A percentile compares a stretch with the other conserved stretches of the same genome.
Evolutionary conservation across 2,329 filamentous ascomycete genomes (phyloP).

Genomic region (Fusarium marasasianum): DNA sequence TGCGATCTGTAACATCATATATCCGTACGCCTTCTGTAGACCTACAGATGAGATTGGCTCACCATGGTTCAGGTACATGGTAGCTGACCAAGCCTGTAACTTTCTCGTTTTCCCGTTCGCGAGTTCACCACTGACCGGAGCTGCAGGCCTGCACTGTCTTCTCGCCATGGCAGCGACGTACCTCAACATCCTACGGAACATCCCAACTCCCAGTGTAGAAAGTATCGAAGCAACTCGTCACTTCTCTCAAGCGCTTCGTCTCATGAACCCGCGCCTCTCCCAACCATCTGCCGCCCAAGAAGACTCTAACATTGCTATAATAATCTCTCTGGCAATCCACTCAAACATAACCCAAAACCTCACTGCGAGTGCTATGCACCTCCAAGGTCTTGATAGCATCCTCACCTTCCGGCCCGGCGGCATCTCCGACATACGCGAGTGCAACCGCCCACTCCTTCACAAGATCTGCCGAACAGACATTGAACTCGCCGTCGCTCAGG

Average conservation of each 20-base stretch:
- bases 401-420: neutral
- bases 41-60: slow-evolving; percentile 3
- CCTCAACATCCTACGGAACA: slow-evolving; percentile 22
- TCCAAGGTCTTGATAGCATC: slow-evolving; percentile 18
- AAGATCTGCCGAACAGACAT: slow-evolving; percentile 33
- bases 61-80: slow-evolving; percentile 35
- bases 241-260: slow-evolving; percentile 31
- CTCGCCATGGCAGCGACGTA: slow-evolving; percentile 35
- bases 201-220: slow-evolving; percentile 18
- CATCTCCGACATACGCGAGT: slow-evolving; percentile 1
- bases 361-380: slow-evolving; percentile 12
- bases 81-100: slow-evolving; percentile 31
- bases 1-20: slow-evolving; percentile 22
- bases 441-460: slow-evolving; percentile 14
- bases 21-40: slow-evolving; percentile 31
- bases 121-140: neutral
- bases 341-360: slow-evolving; percentile 21
- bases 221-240: slow-evolving; percentile 34
- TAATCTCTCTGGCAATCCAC: slow-evolving; percentile 32
- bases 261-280: slow-evolving; percentile 25
- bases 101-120: too few relatives aligned
- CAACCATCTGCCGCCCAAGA: neutral
- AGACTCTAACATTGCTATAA: slow-evolving; percentile 33
- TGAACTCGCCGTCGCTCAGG: slow-evolving; percentile 6
- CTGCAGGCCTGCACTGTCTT: slow-evolving; percentile 31